These are phyloP conservation scores for Mycena venus DNA, from an alignment of 768 basidiomycete genomes.

Conservation along the genomic window DNA sequence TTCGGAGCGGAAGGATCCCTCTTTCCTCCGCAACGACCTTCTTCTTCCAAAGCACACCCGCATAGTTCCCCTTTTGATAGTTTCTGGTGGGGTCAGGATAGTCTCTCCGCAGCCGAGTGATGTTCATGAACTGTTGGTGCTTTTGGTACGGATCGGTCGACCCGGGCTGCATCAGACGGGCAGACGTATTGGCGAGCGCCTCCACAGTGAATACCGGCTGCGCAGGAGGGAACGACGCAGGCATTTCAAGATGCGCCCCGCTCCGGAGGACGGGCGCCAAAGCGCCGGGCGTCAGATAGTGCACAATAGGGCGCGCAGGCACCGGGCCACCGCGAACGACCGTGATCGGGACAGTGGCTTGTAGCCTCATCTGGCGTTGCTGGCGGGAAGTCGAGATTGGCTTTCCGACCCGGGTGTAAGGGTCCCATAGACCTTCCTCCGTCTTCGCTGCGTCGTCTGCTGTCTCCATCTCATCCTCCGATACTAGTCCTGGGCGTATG, in stretches of 20 bases:
- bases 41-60: slow-evolving; percentile 27
- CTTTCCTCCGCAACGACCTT: slow-evolving; percentile 21
- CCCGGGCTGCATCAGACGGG: slow-evolving; percentile 17
- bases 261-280: background rate
- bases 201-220: slow-evolving; percentile 1
- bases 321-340: slow-evolving; percentile 3
- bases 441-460: background rate
- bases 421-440: slow-evolving; percentile 23
- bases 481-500: background rate
- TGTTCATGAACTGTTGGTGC: background rate
- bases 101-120: background rate
- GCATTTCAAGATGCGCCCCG: background rate
- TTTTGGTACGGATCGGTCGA: background rate
- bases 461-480: background rate
- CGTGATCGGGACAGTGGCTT: background rate
- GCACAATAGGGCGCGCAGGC: background rate
- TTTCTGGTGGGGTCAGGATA: background rate
- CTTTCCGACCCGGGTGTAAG: background rate
- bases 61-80: background rate
- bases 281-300: slow-evolving; percentile 16
- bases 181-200: slow-evolving; percentile 11
- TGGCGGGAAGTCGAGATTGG: background rate
- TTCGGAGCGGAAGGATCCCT: slow-evolving; percentile 4
- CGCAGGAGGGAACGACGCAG: background rate
- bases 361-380: background rate